Evolutionary conservation across 495 filamentous ascomycete genomes (phyloP).

Genomic region (Talaromyces stipitatus): DNA sequence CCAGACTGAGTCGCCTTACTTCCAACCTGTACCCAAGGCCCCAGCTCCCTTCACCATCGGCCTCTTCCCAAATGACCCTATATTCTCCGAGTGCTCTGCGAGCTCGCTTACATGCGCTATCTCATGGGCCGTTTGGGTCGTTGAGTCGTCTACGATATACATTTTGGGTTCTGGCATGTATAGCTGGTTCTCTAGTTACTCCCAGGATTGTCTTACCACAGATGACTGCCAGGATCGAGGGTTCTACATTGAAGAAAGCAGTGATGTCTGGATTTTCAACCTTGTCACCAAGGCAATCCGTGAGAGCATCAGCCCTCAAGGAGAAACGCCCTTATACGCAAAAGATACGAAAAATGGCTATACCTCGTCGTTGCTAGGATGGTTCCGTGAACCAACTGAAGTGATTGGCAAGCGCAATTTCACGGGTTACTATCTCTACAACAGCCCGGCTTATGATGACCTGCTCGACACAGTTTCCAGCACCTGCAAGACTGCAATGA

Average conservation of each 20-base stretch:
- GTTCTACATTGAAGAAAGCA: slow-evolving; percentile 22
- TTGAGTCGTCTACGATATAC: slow-evolving; percentile 46
- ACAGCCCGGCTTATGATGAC: neutral
- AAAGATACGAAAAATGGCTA: slow-evolving; percentile 16
- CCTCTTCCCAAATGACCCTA: slow-evolving; percentile 41
- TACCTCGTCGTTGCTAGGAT: slow-evolving; percentile 10
- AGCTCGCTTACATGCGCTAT: slow-evolving; percentile 39
- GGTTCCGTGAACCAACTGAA: slow-evolving; percentile 1
- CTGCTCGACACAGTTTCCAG: neutral
- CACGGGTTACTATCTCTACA: neutral
- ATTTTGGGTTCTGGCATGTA: slow-evolving; percentile 59
- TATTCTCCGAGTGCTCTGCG: slow-evolving; percentile 39
- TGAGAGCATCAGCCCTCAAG: slow-evolving; percentile 53
- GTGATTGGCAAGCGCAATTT: slow-evolving; percentile 6
- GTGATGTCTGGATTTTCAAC: slow-evolving; percentile 57
- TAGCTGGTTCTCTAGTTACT: slow-evolving; percentile 55
- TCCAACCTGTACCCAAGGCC: slow-evolving; percentile 54
- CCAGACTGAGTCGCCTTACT: slow-evolving; percentile 71
- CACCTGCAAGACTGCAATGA: slow-evolving; percentile 1
- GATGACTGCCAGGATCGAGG: slow-evolving; percentile 27
- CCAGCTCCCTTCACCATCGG: slow-evolving; percentile 43
- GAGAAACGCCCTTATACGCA: slow-evolving; percentile 10
- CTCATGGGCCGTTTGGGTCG: slow-evolving; percentile 57
- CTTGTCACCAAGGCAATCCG: slow-evolving; percentile 66
- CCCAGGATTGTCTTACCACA: slow-evolving; percentile 21